A percentile compares a stretch with the other conserved stretches of the same genome.
phyloP scores from a whole-genome alignment of 148 eudicot species.

The Cornus suecica region DNA sequence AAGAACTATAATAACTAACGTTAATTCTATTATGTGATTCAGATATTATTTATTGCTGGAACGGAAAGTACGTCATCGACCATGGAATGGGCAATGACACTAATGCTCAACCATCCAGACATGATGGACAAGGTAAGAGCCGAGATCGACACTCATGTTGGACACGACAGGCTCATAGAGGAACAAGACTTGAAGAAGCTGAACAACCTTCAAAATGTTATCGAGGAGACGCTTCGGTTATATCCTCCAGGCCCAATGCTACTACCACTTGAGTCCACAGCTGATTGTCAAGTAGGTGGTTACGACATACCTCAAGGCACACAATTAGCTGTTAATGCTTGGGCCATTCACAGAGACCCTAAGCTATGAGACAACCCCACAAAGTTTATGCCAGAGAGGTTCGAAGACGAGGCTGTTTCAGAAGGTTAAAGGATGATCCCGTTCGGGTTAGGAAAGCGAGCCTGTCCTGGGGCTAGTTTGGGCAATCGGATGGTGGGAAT shows the following conservation, averaged over 20 bases:
- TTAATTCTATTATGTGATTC: too few species aligned
- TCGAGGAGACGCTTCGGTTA: conserved; percentile 25
- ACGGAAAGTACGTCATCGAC: conserved; percentile 18
- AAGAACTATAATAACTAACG: too few species aligned
- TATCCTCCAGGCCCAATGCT: conserved; percentile 19
- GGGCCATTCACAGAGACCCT: too few species aligned
- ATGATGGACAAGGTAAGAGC: conserved; percentile 12
- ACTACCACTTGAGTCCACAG: conserved; percentile 21
- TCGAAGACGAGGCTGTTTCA: conserved; percentile 13
- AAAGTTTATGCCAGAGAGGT: conserved; percentile 33
- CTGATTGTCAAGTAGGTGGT: conserved; percentile 12
- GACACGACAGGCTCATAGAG: conserved; percentile 6
- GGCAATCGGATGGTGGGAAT: conserved; percentile 26
- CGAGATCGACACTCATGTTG: conserved; percentile 20
- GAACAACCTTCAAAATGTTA: conserved; percentile 16
- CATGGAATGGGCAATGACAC: conserved; percentile 33
- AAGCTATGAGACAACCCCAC: conserved; percentile 28
- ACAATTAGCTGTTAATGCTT: conserved; percentile 18
- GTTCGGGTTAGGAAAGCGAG: conserved; percentile 34
- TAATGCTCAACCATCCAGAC: conserved; percentile 26
- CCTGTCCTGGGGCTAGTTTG: conserved; percentile 35
- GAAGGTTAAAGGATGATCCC: conserved; percentile 38
- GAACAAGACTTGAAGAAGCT: conserved; percentile 22
- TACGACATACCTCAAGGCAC: conserved; percentile 20
- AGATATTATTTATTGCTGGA: conserved; percentile 24